These are phyloP conservation scores for Thelonectria rubi DNA, from an alignment of 2,329 filamentous ascomycete genomes.

Conservation along the genomic window DNA sequence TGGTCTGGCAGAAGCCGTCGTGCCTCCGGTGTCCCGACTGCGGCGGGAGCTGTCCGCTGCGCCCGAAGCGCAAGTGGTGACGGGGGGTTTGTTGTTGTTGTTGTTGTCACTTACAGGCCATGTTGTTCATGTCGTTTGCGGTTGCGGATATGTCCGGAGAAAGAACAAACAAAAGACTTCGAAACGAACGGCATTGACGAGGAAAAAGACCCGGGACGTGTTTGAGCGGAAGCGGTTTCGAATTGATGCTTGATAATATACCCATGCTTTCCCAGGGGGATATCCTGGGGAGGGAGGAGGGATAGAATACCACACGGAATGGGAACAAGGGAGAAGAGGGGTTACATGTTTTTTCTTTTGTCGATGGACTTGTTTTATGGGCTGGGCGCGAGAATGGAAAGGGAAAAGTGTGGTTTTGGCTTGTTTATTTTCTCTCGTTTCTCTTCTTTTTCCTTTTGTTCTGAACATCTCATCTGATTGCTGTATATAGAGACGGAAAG, in stretches of 20 bases:
- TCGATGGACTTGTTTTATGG: too few species aligned
- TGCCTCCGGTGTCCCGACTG: constrained; percentile 50
- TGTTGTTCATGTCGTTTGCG: neutral
- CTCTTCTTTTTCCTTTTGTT: constrained; percentile 1
- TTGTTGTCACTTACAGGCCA: too few species aligned
- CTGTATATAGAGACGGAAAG: constrained; percentile 13
- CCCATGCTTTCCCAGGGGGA: neutral
- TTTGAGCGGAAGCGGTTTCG: constrained; percentile 18
- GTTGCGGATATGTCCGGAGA: neutral
- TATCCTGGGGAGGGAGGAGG: constrained; percentile 1
- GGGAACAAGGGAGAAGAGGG: constrained; percentile 9
- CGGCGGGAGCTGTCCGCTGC: constrained; percentile 47
- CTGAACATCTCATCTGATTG: neutral
- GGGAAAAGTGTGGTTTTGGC: neutral
- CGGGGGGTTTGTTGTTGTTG: neutral
- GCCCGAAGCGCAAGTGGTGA: constrained; percentile 46
- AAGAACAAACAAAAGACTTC: constrained; percentile 6
- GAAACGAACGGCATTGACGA: neutral
- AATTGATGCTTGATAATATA: neutral
- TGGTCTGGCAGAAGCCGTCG: constrained; percentile 49
- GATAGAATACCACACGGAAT: constrained; percentile 9
- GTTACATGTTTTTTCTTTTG: neutral
- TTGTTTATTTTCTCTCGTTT: neutral
- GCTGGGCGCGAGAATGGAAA: neutral
- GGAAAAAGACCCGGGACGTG: neutral